Conservation (phyloP, 257 asterid species). For the Nicotiana obtusifolia region DNA sequence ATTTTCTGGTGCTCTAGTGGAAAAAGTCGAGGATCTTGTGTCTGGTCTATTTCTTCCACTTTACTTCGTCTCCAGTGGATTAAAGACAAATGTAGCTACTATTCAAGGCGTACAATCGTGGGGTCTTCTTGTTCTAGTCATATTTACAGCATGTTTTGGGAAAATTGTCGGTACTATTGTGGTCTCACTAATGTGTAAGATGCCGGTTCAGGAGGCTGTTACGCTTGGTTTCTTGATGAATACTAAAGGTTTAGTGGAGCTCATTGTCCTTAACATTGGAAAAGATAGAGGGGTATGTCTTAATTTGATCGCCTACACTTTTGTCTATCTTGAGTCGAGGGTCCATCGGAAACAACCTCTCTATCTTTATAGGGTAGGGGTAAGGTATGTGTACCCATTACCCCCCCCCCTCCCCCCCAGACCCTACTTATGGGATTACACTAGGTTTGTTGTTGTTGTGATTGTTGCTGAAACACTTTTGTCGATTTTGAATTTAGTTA, state of each 20-base stretch:
- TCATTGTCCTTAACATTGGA: slow-evolving; percentile 47
- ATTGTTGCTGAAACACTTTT: too few species aligned
- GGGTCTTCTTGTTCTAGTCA: slow-evolving; percentile 42
- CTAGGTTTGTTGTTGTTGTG: too few species aligned
- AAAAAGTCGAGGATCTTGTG: slow-evolving; percentile 42
- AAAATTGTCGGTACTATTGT: slow-evolving; percentile 38
- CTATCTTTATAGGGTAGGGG: too few species aligned
- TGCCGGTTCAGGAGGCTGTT: slow-evolving; percentile 31
- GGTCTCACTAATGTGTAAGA: slow-evolving; percentile 21
- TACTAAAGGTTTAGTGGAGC: slow-evolving; percentile 46
- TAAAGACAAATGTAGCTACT: slow-evolving; percentile 36
- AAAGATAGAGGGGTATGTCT: slow-evolving; percentile 31
- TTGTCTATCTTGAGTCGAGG: too few species aligned
- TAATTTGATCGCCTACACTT: not conserved
- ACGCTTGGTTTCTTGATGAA: slow-evolving; percentile 42
- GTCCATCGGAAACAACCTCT: too few species aligned
- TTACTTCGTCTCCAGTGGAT: slow-evolving; percentile 41
- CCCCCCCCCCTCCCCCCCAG: too few species aligned
- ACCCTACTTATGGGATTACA: too few species aligned
- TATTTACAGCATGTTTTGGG: slow-evolving; percentile 36
- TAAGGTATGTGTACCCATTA: too few species aligned
- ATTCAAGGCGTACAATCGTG: slow-evolving; percentile 41
- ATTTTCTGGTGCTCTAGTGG: slow-evolving; percentile 30
- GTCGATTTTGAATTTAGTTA: not conserved
- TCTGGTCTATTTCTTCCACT: slow-evolving; percentile 38